Evolutionary conservation across 1,139 yeast species (phyloP).

Genomic region (Suhomyces kunorum): DNA sequence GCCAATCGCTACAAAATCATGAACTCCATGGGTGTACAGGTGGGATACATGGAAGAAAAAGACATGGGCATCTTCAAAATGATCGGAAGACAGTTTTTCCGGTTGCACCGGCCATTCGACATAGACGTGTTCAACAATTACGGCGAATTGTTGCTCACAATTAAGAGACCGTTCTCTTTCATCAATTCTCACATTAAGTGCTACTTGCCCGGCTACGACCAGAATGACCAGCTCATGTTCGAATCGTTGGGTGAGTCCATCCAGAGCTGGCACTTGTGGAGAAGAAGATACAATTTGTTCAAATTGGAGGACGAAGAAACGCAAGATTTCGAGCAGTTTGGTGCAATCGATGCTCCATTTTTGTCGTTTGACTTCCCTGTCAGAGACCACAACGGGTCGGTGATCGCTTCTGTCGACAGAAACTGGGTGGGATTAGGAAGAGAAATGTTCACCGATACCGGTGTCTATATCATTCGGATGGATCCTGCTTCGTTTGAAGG

Average conservation of each 20-base stretch:
- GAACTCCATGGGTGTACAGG: slow-evolving; percentile 69
- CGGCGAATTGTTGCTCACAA: slow-evolving; percentile 70
- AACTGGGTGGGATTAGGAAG: slow-evolving; percentile 95
- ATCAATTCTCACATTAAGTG: slow-evolving; percentile 87
- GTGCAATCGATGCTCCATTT: slow-evolving; percentile 83
- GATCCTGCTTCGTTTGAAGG: slow-evolving; percentile 67
- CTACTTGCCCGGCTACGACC: slow-evolving; percentile 56
- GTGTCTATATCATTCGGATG: slow-evolving; percentile 84
- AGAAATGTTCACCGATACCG: slow-evolving; percentile 91
- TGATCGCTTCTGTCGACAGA: slow-evolving; percentile 79
- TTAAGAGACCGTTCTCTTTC: slow-evolving; percentile 78
- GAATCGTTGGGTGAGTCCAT: slow-evolving; percentile 79
- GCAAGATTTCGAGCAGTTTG: slow-evolving; percentile 68
- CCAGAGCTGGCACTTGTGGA: slow-evolving; percentile 94
- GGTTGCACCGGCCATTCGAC: slow-evolving; percentile 82
- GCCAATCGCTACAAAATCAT: slow-evolving; percentile 76
- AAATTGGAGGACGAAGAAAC: slow-evolving; percentile 47
- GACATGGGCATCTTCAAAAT: slow-evolving; percentile 70
- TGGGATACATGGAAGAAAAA: slow-evolving; percentile 82
- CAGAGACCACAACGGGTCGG: slow-evolving; percentile 53
- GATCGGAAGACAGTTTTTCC: slow-evolving; percentile 75
- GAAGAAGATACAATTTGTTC: slow-evolving; percentile 81
- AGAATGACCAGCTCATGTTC: slow-evolving; percentile 35
- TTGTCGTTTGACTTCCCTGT: slow-evolving; percentile 86
- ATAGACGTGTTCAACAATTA: slow-evolving; percentile 75